These are phyloP conservation scores for Pichia cephalocereana DNA, from an alignment of 805 yeast genomes.

Conservation along the genomic window DNA sequence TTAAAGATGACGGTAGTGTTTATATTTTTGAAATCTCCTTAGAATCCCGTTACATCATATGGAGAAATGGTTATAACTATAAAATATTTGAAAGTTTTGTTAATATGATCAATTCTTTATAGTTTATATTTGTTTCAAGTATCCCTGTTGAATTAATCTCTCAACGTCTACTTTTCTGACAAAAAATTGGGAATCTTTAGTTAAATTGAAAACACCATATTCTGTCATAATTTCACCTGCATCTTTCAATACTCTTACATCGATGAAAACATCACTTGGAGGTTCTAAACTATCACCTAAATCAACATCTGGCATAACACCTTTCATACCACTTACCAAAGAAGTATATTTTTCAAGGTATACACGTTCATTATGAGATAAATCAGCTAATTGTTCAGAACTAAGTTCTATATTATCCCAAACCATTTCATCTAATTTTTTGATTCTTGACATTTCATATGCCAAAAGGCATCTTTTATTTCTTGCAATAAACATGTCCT, in stretches of 20 bases:
- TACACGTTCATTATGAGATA: constrained; percentile 73
- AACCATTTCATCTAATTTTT: constrained; percentile 51
- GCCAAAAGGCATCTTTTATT: constrained; percentile 88
- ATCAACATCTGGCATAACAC: constrained; percentile 74
- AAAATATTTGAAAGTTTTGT: constrained; percentile 25
- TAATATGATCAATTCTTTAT: constrained; percentile 8
- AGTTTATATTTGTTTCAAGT: constrained; percentile 47
- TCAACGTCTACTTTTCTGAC: constrained; percentile 94
- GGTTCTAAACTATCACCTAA: constrained; percentile 85
- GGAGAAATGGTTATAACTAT: constrained; percentile 21
- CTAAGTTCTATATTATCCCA: constrained; percentile 62
- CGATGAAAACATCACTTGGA: constrained; percentile 85
- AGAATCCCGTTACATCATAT: constrained; percentile 3
- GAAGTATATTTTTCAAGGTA: constrained; percentile 66
- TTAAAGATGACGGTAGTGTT: constrained; percentile 3
- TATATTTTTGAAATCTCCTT: constrained; percentile 7
- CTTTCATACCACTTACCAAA: constrained; percentile 64
- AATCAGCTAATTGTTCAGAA: constrained; percentile 33
- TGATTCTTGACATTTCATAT: constrained; percentile 65
- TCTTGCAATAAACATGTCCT: constrained; percentile 69
- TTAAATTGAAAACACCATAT: constrained; percentile 78
- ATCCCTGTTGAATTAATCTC: constrained; percentile 88
- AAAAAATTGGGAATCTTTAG: constrained; percentile 89
- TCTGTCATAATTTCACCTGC: constrained; percentile 98
- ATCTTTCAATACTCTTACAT: constrained; percentile 84